Evolutionary conservation across 148 eudicot species (phyloP).

Genomic region (Pharnaceum exiguum): DNA sequence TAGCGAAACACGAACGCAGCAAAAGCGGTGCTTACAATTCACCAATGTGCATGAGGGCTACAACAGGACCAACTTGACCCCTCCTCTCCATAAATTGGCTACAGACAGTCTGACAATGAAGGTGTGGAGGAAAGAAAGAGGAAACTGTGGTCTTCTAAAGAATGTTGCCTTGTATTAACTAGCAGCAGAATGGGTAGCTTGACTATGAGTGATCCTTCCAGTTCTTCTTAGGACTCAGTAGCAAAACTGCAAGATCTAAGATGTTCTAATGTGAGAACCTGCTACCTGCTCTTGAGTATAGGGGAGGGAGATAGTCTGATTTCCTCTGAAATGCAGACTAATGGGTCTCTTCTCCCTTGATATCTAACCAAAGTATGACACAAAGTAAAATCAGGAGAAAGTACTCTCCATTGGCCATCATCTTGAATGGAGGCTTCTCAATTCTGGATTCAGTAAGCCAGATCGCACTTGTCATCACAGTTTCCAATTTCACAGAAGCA

Average conservation of each 20-base stretch:
- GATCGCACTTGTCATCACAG: too few species aligned
- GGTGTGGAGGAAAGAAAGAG: too few species aligned
- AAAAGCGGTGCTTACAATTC: too few species aligned
- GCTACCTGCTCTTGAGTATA: conserved; percentile 46
- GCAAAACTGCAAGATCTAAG: conserved; percentile 61
- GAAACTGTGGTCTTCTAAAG: too few species aligned
- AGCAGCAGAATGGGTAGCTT: conserved; percentile 38
- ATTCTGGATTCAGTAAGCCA: conserved; percentile 14
- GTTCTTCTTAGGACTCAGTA: conserved; percentile 63
- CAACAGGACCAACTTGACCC: too few species aligned
- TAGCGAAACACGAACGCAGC: too few species aligned
- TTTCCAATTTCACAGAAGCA: too few species aligned
- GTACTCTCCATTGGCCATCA: conserved; percentile 41
- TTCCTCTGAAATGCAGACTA: conserved; percentile 61
- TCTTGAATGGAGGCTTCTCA: conserved; percentile 7
- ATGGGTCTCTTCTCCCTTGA: conserved; percentile 35
- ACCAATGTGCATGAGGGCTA: too few species aligned
- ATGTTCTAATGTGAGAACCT: conserved; percentile 44
- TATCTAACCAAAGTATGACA: conserved; percentile 68
- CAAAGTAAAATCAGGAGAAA: conserved; percentile 75
- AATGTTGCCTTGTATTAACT: conserved; percentile 66
- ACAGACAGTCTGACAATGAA: too few species aligned
- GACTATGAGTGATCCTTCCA: conserved; percentile 42
- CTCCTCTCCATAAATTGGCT: too few species aligned
- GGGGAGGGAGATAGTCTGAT: conserved; percentile 46